Evolutionary conservation across 352 stramenopile genomes (phyloP), one percentile per base, ranked within the genome.

Genomic region (Pythium monospermum): DNA sequence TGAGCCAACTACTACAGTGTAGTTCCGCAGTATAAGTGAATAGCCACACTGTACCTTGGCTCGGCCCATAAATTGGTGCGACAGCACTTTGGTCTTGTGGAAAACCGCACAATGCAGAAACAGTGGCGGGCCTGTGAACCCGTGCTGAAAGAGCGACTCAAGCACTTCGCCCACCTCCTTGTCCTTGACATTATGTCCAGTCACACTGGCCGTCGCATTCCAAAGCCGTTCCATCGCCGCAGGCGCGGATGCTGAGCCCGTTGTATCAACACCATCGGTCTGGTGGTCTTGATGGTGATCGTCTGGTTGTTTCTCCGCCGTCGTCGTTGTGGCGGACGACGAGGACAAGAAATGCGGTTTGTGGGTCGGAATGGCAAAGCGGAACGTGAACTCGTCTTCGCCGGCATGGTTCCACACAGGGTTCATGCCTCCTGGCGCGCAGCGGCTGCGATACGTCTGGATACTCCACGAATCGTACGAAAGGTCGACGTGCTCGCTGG

Each of bases 71-170:
- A 88, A 87, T 40, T 85, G 66, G 47, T 92, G 81, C n/a, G 60
- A 69, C 32, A 87, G 54, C 46, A 92, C 49, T 53, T 85, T 87
- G 60, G 78, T 90, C 59, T 90, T 90, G 59, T 92, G 76, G 57
- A 76, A 92, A 13, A 89, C 66, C 1, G 76, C 71, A 33, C 73
- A 88, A 35, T 69, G 62, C 30, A 90, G 51, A 39, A 75, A 64
- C 16, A 79, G 52, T 3, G 81, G 78, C 12, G 81, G 81, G 2
- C 81, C 81, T 6, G 58, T 68, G 66, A 82, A 90, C 10, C 76
- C 63, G 12, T 82, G 70, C 47, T 84, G 65, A 23, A 88, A 72
- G 19, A 90, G 49, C 31, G 73, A 69, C 36, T 88, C 76, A 10
- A 89, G 52, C 21, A 67, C 74, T 30, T 68, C 36, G 10, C 53